Evolutionary conservation across 495 filamentous ascomycete genomes (phyloP), one percentile per base, ranked within the genome.

Genomic region (Daldinia grandis): DNA sequence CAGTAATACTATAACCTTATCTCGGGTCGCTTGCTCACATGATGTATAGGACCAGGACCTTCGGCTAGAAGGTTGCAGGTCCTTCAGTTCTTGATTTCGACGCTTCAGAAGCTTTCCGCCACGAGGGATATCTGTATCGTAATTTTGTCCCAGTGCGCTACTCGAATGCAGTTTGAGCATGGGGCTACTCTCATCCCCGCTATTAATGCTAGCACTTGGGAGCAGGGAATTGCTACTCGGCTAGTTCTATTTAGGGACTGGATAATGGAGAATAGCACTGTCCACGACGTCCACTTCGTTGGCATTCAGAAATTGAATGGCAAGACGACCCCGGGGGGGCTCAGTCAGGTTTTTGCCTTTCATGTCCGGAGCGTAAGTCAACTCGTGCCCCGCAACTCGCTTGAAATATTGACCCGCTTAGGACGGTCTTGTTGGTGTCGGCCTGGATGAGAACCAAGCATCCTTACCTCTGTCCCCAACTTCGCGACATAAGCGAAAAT

Each of bases 161-260:
- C 91, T 15, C 90, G 87, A 71, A 86, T 93, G 71, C 81, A 86
- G 63, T 74, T 74, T 25, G 85, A 86, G 25, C 86, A 82, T 38
- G 76, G 81, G 35, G 89, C 92, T 14, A 86, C 89, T n/a, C 82
- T 97, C n/a, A 81, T 87, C 59, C 92, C 93, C 4, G 85, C 90
- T 28, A 78, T 95, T 63, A 89, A 88, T 55, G 78, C 81, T 59
- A 85, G 85, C 21, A 83, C 88, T 5, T 95, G 93, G 93, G 92
- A 94, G 37, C 86, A 80, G 38, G 86, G 84, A 31, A 80, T 95
- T 4, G 85, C 84, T 67, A 90, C 86, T 53, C 81, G 91, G 42
- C 78, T 96, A 58, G 88, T 89, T 33, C 72, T 96, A 47, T 95
- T 92, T 76, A 81, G 89, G 56, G 91, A 93, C 81, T 89, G 86